Evolutionary conservation across 2,329 filamentous ascomycete species (phyloP), one percentile per base, ranked within the genome.

Genomic region (Apiospora phragmitis): DNA sequence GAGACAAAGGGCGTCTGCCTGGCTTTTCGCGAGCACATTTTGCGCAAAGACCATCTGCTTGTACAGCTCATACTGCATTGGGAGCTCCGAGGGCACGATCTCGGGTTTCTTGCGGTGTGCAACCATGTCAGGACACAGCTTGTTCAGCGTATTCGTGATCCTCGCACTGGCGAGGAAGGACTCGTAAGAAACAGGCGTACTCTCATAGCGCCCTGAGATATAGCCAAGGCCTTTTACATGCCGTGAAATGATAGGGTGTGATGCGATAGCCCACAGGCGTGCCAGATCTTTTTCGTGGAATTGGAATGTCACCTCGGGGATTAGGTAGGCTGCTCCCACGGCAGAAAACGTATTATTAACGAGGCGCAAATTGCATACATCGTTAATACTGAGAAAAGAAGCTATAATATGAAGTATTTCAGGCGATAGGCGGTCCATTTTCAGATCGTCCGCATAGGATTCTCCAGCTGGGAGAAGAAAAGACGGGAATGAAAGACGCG

Each of bases 271-370:
- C 24, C 69, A 68, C 29, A 72, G 49, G 14, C 67, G 67, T 14
- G 29, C 67, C 11, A 72, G 51, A n/a, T 70, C 69, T 32, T 71
- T 49, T 41, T 74, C n/a, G 70, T 76, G 21, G 41, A 75, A 14
- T 4, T 71, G 24, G 74, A 75, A 14, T 4, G 59, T 32, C 71
- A 76, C 43, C 49, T 80, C 21, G 74, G 81, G 11, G 78, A 87
- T 42, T 86, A 90, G 65, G 87, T 71, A 45, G 45, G 62, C 62
- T 8, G 41, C 71, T 26, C 43, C 71, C 7, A 72, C 41, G 3
- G 29, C 47, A 2, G 71, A 45, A 14, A 69, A 65, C 7, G 47
- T 43, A 42, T 59, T 49, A 42, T 49, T 72, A 16, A 68, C 71
- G 29, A 72, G 71, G 21, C 71, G 71, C 43, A 72, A 38, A 26